phyloP scores from a whole-genome alignment of 1,284 basidiomycete species.

The Pseudozyma hubeiensis region DNA sequence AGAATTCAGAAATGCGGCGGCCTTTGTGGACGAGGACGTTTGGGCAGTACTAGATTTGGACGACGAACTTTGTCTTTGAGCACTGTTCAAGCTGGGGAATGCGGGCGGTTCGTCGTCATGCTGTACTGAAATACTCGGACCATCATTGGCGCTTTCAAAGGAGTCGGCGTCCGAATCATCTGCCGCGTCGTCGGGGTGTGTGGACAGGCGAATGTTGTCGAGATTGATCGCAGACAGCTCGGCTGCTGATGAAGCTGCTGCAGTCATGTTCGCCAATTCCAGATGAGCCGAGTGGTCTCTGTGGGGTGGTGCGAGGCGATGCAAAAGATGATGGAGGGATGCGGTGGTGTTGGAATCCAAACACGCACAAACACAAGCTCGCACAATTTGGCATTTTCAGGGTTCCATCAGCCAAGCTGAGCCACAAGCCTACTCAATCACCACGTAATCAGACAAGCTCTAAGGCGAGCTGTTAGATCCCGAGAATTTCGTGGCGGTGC shows the following conservation, averaged over 20 bases:
- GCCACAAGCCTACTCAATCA: not conserved
- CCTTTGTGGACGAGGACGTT: conserved; percentile 4
- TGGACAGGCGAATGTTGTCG: conserved; percentile 26
- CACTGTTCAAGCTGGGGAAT: conserved; percentile 83
- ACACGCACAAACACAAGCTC: not conserved
- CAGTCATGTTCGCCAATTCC: not conserved
- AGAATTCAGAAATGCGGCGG: conserved; percentile 19
- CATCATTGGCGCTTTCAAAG: conserved; percentile 21
- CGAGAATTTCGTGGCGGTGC: conserved; percentile 18
- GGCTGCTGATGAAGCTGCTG: not conserved
- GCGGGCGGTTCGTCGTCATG: conserved; percentile 80
- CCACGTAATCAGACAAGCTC: too few relatives aligned
- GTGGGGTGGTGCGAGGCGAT: not conserved
- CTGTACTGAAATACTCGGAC: conserved; percentile 16
- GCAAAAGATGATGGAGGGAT: not conserved
- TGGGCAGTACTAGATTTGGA: conserved; percentile 40
- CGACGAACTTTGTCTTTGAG: conserved; percentile 74
- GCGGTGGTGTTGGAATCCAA: not conserved
- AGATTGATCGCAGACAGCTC: conserved; percentile 25
- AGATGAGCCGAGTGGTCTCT: not conserved
- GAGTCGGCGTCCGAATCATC: conserved; percentile 29
- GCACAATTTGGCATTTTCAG: conserved; percentile 24
- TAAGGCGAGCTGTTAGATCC: not conserved
- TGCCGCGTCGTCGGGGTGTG: conserved; percentile 9
- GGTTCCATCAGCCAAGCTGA: conserved; percentile 1